Evolutionary conservation across 2,329 filamentous ascomycete species (phyloP).

Genomic region (Dactylonectria estremocensis): DNA sequence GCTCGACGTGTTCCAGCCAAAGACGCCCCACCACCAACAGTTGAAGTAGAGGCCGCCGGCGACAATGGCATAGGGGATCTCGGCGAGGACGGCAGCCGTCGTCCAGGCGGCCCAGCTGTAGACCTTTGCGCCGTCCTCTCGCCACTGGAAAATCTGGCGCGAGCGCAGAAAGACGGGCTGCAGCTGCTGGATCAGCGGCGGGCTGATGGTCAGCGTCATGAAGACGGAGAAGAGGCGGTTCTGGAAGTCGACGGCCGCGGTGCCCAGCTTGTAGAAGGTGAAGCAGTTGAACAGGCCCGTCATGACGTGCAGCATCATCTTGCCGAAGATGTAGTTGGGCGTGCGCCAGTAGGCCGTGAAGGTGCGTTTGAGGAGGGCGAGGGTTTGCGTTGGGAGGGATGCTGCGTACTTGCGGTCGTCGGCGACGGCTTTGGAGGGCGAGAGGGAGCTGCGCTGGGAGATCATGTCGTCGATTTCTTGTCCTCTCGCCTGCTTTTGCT

Average conservation of each 20-base stretch:
- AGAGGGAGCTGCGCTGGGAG: conserved; percentile 58
- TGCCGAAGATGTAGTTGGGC: conserved; percentile 74
- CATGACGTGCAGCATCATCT: conserved; percentile 73
- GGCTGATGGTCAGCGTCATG: conserved; percentile 82
- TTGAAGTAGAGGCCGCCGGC: conserved; percentile 66
- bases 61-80: conserved; percentile 79
- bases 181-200: conserved; percentile 82
- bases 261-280: conserved; percentile 76
- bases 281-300: conserved; percentile 79
- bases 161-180: conserved; percentile 80
- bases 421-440: conserved; percentile 56
- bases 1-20: conserved; percentile 65
- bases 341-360: conserved; percentile 77
- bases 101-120: conserved; percentile 83
- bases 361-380: conserved; percentile 68
- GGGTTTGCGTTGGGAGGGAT: conserved; percentile 68
- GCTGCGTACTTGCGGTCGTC: conserved; percentile 76
- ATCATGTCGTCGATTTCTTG: conserved; percentile 69
- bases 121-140: conserved; percentile 84
- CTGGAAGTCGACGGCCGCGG: conserved; percentile 74
- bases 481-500: conserved; percentile 61
- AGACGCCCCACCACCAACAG: conserved; percentile 71
- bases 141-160: conserved; percentile 77
- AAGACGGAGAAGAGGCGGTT: conserved; percentile 83
- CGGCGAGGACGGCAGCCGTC: conserved; percentile 75